Evolutionary conservation across 805 yeast genomes (phyloP), one percentile per base, ranked within the genome.

Genomic region (Wickerhamiella lipophila): DNA sequence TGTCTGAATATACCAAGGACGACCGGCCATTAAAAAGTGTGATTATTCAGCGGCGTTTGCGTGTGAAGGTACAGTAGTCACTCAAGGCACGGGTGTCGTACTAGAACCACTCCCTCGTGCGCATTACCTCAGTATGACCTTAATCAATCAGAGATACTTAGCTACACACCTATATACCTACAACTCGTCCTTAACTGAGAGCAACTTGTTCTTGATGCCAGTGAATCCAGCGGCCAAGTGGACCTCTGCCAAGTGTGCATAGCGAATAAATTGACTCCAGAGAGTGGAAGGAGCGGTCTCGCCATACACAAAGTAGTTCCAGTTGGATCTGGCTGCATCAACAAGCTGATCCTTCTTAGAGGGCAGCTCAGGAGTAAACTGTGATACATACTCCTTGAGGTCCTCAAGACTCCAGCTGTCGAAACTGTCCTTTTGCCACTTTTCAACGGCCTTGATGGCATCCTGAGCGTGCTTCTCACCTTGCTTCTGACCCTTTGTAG

Each of bases 1-100:
- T 2, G 75, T 77, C 63, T 76, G 79, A 1, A 81, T 77, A 62
- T 81, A 81, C 89, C 89, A 82, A 42, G 88, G 83, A 60, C 70
- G 58, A 29, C 47, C 47, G 18, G 47, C 47, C 47, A 44, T 44
- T 44, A 27, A 21, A 30, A 29, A 30, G 41, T n/a, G n/a, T 35
- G 23, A 22, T 35, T 9, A 18, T 15, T 32, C 36, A 32, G 36
- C 16, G 16, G 16, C n/a, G n/a, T n/a, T n/a, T n/a, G n/a, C n/a
- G n/a, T n/a, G n/a, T n/a, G n/a, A n/a, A n/a, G n/a, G n/a, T n/a
- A n/a, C n/a, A n/a, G n/a, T n/a, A n/a, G n/a, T n/a, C n/a, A n/a
- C n/a, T n/a, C n/a, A n/a, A n/a, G n/a, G n/a, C n/a, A n/a, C n/a
- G n/a, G n/a, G n/a, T n/a, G n/a, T n/a, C n/a, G n/a, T n/a, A n/a